These are phyloP conservation scores for Emericellopsis atlantica DNA, from an alignment of 2,329 filamentous ascomycete species.

Conservation along the genomic window DNA sequence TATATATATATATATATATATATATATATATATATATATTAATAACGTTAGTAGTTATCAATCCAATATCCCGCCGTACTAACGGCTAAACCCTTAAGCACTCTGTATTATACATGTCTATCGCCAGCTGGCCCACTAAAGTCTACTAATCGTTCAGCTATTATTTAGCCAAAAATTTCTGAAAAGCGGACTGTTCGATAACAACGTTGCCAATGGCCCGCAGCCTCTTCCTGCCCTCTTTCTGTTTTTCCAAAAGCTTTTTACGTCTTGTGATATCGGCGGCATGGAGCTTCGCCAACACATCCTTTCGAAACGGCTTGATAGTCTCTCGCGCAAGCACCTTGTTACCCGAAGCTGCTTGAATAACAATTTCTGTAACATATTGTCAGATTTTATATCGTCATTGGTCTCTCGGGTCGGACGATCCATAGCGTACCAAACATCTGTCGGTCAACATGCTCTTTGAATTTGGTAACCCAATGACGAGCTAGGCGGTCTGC, in stretches of 20 bases:
- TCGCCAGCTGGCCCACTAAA: no score
- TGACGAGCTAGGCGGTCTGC: conserved; percentile 66
- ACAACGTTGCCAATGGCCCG: conserved; percentile 78
- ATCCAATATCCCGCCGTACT: no score
- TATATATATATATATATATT: no score
- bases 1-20: no score
- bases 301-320: conserved; percentile 94
- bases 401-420: not conserved
- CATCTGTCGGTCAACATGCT: conserved; percentile 93
- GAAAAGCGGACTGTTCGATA: conserved; percentile 94
- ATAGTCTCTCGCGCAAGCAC: conserved; percentile 88
- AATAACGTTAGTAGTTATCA: no score
- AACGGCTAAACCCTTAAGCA: no score
- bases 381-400: not conserved
- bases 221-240: conserved; percentile 83
- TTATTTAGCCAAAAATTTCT: conserved; percentile 79
- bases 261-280: conserved; percentile 70
- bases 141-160: no score
- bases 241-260: conserved; percentile 93
- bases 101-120: no score
- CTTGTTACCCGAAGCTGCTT: conserved; percentile 70
- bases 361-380: conserved; percentile 68
- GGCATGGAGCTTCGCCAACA: conserved; percentile 84
- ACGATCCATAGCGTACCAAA: conserved; percentile 39
- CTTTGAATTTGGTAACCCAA: conserved; percentile 94